phyloP scores from a whole-genome alignment of 2,329 filamentous ascomycete species.

The Hypoxylon sp. region DNA sequence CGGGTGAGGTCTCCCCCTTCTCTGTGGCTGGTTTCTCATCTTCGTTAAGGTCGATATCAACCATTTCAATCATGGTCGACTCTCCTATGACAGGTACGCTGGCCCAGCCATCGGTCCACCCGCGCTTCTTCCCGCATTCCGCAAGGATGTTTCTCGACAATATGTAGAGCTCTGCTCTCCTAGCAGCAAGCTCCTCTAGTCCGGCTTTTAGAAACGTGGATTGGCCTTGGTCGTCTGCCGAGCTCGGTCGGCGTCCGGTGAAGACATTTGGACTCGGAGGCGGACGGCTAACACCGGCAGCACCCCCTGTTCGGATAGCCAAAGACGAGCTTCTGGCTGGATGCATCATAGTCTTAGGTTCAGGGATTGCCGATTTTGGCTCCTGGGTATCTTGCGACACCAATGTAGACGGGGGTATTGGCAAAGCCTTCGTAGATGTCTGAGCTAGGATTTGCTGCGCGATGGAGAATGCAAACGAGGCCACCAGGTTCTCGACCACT shows the following conservation, averaged over 20 bases:
- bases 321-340: conserved; percentile 76
- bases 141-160: conserved; percentile 86
- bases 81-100: conserved; percentile 68
- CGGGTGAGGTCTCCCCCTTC: conserved; percentile 35
- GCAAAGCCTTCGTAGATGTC: conserved; percentile 77
- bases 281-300: conserved; percentile 50
- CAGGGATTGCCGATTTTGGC: conserved; percentile 73
- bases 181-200: conserved; percentile 84
- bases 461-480: conserved; percentile 83
- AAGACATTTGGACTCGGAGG: conserved; percentile 68
- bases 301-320: conserved; percentile 56
- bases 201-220: conserved; percentile 73
- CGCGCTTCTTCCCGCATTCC: conserved; percentile 76
- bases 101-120: conserved; percentile 84
- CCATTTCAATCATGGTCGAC: conserved; percentile 63
- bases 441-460: conserved; percentile 83
- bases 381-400: conserved; percentile 65
- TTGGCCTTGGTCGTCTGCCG: conserved; percentile 59
- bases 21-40: conserved; percentile 55
- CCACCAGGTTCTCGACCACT: conserved; percentile 80
- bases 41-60: conserved; percentile 70
- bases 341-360: conserved; percentile 80
- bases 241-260: conserved; percentile 61
- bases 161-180: conserved; percentile 84
- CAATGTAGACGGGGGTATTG: conserved; percentile 74